Evolutionary conservation across 257 asterid genomes (phyloP), one percentile per base, ranked within the genome.

Genomic region (Rhazya stricta): DNA sequence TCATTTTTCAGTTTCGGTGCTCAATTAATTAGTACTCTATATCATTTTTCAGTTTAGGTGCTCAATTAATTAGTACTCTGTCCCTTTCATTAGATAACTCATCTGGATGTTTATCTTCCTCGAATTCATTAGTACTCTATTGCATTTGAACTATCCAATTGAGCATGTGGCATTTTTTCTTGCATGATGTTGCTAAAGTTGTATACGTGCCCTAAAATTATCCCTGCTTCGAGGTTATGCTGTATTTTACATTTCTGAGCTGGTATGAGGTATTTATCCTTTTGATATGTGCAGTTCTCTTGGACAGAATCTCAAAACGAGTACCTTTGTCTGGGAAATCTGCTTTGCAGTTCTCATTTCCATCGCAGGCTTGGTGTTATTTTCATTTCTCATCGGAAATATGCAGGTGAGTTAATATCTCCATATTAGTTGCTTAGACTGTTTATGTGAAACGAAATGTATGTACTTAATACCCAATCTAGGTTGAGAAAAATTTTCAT

Each of bases 281-380:
- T 50, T 50, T 74, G 50, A 74, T 30, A 9, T 27, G 39, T 83
- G 88, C 93, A 92, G 99, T 83, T 95, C 98, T 69, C 98, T 95
- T 37, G 99, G 99, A 69, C 99, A 95, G 91, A 92, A 92, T 86
- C 99, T 95, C 71, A 23, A 91, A 78, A 95, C 97, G 63, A 95
- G 99, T 76, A 92, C 96, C 71, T 92, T 67, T 78, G 89, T 92
- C 78, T 95, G 96, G 97, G 99, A 95, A 80, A 92, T 91, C 76
- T 85, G 91, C 91, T 95, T 95, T 86, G 99, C 99, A 36, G 96
- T 95, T 80, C 78, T 82, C 84, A 89, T 95, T 79, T 92, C 99
- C 83, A 91, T 95, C 58, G 75, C 99, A 0, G 99, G 99, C 69
- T 84, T 95, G 92, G 99, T 92, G 86, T 86, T 95, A 57, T 95